Percentiles rank a stretch among this genome's conserved stretches.
Conservation (phyloP, 2,329 filamentous ascomycete genomes). For the Nannizzia gypsea region DNA sequence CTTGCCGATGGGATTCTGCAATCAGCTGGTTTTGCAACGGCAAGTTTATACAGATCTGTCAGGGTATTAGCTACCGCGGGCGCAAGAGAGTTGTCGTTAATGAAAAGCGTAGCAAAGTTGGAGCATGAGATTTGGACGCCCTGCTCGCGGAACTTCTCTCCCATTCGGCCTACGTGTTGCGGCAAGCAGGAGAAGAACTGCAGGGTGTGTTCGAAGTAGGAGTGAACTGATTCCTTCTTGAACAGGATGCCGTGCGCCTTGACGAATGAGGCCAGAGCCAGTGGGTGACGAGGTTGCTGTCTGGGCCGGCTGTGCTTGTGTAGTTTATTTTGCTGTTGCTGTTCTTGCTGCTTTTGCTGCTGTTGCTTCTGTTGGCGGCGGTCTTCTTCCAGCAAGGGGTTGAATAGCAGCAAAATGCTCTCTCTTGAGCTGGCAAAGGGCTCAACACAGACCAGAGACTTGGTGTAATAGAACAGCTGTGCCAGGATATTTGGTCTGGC, state of each 20-base stretch:
- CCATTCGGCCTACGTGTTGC: constrained; percentile 37
- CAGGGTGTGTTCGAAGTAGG: constrained; percentile 29
- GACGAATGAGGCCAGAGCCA: constrained; percentile 31
- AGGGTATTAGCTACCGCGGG: background rate
- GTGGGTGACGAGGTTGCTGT: constrained; percentile 16
- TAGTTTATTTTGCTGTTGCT: background rate
- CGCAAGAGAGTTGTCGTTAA: background rate
- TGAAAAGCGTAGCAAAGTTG: constrained; percentile 29
- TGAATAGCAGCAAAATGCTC: constrained; percentile 45
- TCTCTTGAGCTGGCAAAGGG: constrained; percentile 47
- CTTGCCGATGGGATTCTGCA: background rate
- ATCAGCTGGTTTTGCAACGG: background rate
- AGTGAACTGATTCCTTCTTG: constrained; percentile 22
- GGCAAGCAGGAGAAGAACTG: constrained; percentile 38
- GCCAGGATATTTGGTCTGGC: constrained; percentile 46
- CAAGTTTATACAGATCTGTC: background rate
- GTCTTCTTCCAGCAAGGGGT: constrained; percentile 32
- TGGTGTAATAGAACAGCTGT: constrained; percentile 49
- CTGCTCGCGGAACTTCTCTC: constrained; percentile 40
- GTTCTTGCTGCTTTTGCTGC: background rate
- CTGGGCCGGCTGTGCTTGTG: constrained; percentile 6
- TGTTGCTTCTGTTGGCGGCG: background rate
- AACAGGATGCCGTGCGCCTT: constrained; percentile 43
- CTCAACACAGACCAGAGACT: constrained; percentile 44
- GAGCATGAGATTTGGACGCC: constrained; percentile 45